A percentile compares a stretch with the other conserved stretches of the same genome.
Evolutionary conservation across 495 filamentous ascomycete species (phyloP).

Genomic region (Talaromyces ruber): DNA sequence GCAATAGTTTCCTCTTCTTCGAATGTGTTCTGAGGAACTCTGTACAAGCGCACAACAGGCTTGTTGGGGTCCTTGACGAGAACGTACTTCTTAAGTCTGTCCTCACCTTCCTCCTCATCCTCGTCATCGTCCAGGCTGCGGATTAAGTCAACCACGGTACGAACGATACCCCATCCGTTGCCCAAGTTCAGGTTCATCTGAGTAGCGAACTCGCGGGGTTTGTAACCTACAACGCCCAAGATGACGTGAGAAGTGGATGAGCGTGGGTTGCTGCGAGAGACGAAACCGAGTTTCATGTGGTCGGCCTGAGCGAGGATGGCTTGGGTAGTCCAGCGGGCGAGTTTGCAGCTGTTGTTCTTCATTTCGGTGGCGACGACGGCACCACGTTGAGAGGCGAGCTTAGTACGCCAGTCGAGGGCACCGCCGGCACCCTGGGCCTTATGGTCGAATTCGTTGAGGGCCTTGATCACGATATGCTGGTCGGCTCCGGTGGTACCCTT

Average conservation of each 20-base stretch:
- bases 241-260: conserved; percentile 83
- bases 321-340: conserved; percentile 94
- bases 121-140: conserved; percentile 47
- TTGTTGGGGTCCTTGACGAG: conserved; percentile 90
- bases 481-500: conserved; percentile 88
- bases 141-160: conserved; percentile 89
- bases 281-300: conserved; percentile 97
- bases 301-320: conserved; percentile 92
- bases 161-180: conserved; percentile 98
- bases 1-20: conserved; percentile 60
- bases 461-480: conserved; percentile 86
- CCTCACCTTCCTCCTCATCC: conserved; percentile 65
- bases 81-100: conserved; percentile 56
- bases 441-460: conserved; percentile 96
- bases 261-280: conserved; percentile 88
- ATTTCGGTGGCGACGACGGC: conserved; percentile 97
- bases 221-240: conserved; percentile 93
- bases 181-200: conserved; percentile 96
- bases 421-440: conserved; percentile 92
- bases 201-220: conserved; percentile 88
- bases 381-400: conserved; percentile 86
- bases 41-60: conserved; percentile 82
- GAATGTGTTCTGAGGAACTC: conserved; percentile 78
- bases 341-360: conserved; percentile 99
- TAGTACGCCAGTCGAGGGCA: conserved; percentile 91